A percentile compares a stretch with the other conserved stretches of the same genome.
Evolutionary conservation across 495 filamentous ascomycete species (phyloP).

Genomic region (Symbiotaphrina buchneri): DNA sequence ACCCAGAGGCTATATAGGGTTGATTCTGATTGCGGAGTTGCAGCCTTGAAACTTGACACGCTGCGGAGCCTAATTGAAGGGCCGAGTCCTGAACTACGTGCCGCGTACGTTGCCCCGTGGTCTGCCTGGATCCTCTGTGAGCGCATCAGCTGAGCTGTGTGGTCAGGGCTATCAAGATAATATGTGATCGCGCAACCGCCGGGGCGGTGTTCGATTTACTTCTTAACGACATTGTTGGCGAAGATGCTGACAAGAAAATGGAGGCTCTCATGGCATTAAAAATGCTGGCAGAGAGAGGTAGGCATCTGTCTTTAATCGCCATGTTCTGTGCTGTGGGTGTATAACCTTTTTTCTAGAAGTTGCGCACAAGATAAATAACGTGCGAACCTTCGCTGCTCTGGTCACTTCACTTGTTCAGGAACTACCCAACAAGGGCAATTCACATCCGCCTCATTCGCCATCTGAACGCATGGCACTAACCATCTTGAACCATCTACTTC

Average conservation of each 20-base stretch:
- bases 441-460: conserved; percentile 16
- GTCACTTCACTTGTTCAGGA: conserved; percentile 1
- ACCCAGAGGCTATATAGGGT: background rate
- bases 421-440: conserved; percentile 4
- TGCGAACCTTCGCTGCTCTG: conserved; percentile 2
- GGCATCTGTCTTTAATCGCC: background rate
- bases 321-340: no score
- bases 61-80: conserved; percentile 3
- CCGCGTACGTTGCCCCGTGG: conserved; percentile 2
- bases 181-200: conserved; percentile 3
- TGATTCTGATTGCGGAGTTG: background rate
- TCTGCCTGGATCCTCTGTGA: background rate
- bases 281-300: conserved; percentile 2
- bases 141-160: no score
- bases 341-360: background rate
- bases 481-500: conserved; percentile 20
- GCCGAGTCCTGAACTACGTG: conserved; percentile 2
- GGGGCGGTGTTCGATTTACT: conserved; percentile 1
- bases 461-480: conserved; percentile 22
- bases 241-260: background rate
- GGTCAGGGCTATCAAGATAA: conserved; percentile 5
- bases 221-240: conserved; percentile 2
- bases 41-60: conserved; percentile 5
- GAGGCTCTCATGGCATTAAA: conserved; percentile 3
- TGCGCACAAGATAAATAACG: conserved; percentile 1